These are phyloP conservation scores for Verticillium klebahnii DNA, from an alignment of 2,329 filamentous ascomycete species.

Conservation along the genomic window DNA sequence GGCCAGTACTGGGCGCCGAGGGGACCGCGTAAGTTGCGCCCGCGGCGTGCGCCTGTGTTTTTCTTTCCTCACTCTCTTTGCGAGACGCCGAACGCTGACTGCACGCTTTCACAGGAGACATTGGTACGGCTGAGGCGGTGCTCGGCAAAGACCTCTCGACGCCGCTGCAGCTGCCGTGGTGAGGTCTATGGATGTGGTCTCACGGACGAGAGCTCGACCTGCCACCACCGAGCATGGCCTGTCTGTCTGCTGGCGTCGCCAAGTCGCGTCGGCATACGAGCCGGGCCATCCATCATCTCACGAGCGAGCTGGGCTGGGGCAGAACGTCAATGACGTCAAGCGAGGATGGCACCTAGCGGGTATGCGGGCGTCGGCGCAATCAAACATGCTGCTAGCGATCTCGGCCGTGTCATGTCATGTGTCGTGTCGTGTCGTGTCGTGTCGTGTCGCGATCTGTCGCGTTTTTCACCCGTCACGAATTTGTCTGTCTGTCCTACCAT, in stretches of 20 bases:
- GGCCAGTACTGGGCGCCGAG: slow-evolving; percentile 71
- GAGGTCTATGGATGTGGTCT: slow-evolving; percentile 9
- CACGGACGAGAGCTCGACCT: not conserved
- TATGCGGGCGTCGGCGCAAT: not conserved
- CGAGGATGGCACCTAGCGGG: not conserved
- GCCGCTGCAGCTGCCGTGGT: slow-evolving; percentile 65
- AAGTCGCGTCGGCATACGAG: no score
- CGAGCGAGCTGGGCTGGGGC: not conserved
- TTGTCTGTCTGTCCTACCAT: no score
- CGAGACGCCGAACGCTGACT: slow-evolving; percentile 2
- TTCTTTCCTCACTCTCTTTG: no score
- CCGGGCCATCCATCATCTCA: not conserved
- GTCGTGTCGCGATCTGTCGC: no score
- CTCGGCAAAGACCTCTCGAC: slow-evolving; percentile 58
- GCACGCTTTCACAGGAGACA: slow-evolving; percentile 45
- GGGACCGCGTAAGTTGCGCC: slow-evolving; percentile 47
- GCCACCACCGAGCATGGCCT: not conserved
- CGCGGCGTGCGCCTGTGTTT: slow-evolving; percentile 19
- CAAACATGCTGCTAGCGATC: not conserved
- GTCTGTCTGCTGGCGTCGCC: not conserved
- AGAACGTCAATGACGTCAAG: not conserved
- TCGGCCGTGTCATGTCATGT: not conserved
- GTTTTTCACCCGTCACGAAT: not conserved
- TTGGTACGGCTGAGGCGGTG: slow-evolving; percentile 61
- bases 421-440: no score